These are phyloP conservation scores for Hypholoma sublateritium DNA, from an alignment of 768 basidiomycete genomes.

Conservation along the genomic window DNA sequence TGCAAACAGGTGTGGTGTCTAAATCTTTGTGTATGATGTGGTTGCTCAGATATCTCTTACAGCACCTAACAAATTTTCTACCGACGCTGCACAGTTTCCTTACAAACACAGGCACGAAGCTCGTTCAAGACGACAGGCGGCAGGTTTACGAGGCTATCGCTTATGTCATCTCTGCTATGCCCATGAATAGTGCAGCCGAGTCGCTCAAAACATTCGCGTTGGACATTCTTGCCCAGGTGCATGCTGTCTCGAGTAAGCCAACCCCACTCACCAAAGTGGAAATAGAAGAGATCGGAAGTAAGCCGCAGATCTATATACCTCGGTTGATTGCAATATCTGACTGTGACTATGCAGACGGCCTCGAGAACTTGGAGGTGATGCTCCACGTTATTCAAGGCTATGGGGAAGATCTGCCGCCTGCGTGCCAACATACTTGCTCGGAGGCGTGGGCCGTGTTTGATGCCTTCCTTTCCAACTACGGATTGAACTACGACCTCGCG, in stretches of 20 bases:
- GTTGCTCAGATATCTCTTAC: conserved; percentile 8
- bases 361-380: conserved; percentile 95
- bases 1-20: conserved; percentile 70
- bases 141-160: conserved; percentile 97
- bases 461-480: conserved; percentile 74
- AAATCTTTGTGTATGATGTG: not conserved
- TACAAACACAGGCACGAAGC: conserved; percentile 71
- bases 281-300: conserved; percentile 65
- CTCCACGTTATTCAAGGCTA: conserved; percentile 79
- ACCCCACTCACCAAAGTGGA: conserved; percentile 67
- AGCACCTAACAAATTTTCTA: conserved; percentile 91
- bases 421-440: conserved; percentile 75
- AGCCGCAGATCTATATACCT: conserved; percentile 26
- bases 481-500: conserved; percentile 69
- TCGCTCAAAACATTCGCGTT: conserved; percentile 85
- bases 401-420: conserved; percentile 76
- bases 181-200: conserved; percentile 82
- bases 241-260: conserved; percentile 56
- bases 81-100: conserved; percentile 91
- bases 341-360: conserved; percentile 51
- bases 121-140: conserved; percentile 83
- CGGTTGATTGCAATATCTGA: not conserved
- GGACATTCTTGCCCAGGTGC: conserved; percentile 80
- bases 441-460: conserved; percentile 89
- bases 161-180: conserved; percentile 93